Conservation (phyloP, 352 stramenopile genomes). For the Phytophthora foliorum region DNA sequence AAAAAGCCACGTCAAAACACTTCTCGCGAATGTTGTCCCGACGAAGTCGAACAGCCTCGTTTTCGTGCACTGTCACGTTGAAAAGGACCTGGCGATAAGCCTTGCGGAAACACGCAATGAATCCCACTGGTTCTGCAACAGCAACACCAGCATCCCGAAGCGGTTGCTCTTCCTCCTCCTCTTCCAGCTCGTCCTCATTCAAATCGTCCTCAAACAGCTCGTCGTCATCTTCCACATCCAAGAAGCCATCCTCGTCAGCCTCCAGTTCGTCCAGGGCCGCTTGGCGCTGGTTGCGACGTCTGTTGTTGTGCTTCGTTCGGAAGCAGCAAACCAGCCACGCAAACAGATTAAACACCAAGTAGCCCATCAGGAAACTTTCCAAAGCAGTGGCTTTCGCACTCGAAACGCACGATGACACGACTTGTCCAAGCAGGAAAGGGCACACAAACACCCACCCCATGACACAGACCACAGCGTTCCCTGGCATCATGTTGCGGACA, state of each 20-base stretch:
- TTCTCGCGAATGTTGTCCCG: constrained; percentile 66
- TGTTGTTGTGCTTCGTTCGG: constrained; percentile 52
- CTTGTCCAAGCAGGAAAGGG: constrained; percentile 74
- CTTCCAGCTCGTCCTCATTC: constrained; percentile 44
- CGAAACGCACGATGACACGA: constrained; percentile 64
- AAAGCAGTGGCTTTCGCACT: constrained; percentile 53
- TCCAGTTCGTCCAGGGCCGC: constrained; percentile 44
- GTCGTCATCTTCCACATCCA: constrained; percentile 46
- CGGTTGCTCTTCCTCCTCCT: constrained; percentile 45
- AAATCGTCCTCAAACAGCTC: constrained; percentile 53
- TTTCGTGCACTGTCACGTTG: constrained; percentile 78
- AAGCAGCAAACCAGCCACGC: constrained; percentile 86
- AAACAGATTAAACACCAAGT: constrained; percentile 76
- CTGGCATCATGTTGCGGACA: constrained; percentile 69
- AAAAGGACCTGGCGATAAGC: constrained; percentile 80
- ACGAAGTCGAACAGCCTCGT: constrained; percentile 66
- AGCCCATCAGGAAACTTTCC: constrained; percentile 84
- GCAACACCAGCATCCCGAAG: constrained; percentile 16
- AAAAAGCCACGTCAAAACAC: constrained; percentile 80
- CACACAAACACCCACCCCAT: constrained; percentile 79
- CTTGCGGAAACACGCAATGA: constrained; percentile 66
- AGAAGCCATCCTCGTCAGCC: constrained; percentile 45
- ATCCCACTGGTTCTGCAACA: constrained; percentile 39
- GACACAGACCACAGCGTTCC: constrained; percentile 59
- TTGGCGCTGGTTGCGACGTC: constrained; percentile 50